Percentiles rank a stretch among this genome's conserved stretches.
Conservation (phyloP, 345 rosid species). For the Lumnitzera littorea region DNA sequence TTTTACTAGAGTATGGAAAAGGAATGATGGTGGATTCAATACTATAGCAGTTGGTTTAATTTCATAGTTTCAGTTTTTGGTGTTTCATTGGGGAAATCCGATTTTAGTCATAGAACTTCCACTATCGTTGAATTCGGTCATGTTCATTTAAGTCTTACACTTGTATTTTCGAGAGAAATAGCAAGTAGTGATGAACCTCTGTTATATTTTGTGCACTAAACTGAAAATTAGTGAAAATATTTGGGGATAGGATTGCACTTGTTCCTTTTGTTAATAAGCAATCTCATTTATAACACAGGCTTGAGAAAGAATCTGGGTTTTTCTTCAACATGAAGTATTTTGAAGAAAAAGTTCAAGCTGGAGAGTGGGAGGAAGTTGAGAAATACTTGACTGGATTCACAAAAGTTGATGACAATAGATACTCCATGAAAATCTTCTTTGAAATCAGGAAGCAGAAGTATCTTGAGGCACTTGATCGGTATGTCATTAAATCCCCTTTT, state of each 20-base stretch:
- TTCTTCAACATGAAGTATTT: conserved; percentile 67
- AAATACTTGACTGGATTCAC: conserved; percentile 60
- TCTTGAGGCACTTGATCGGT: conserved; percentile 88
- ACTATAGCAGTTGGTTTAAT: too few relatives aligned
- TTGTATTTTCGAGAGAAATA: too few relatives aligned
- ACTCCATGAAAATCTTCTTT: conserved; percentile 83
- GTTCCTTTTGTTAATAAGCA: not conserved
- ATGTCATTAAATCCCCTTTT: conserved; percentile 3
- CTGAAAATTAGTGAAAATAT: too few relatives aligned
- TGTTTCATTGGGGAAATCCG: too few relatives aligned
- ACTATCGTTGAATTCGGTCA: too few relatives aligned
- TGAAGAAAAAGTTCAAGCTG: conserved; percentile 68
- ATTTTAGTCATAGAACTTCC: too few relatives aligned
- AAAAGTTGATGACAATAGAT: conserved; percentile 62
- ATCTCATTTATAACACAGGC: conserved; percentile 25
- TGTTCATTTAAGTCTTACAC: too few relatives aligned
- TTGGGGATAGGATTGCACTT: not conserved
- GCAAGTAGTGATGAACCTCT: too few relatives aligned
- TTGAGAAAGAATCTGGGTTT: conserved; percentile 67
- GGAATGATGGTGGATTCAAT: too few relatives aligned
- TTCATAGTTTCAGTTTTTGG: too few relatives aligned
- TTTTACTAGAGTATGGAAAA: too few relatives aligned
- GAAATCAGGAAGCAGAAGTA: conserved; percentile 89
- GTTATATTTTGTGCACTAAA: too few relatives aligned
- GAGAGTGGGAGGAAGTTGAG: conserved; percentile 74